Evolutionary conservation across 2,329 filamentous ascomycete genomes (phyloP), one percentile per base, ranked within the genome.

Genomic region (Fusarium hostae): DNA sequence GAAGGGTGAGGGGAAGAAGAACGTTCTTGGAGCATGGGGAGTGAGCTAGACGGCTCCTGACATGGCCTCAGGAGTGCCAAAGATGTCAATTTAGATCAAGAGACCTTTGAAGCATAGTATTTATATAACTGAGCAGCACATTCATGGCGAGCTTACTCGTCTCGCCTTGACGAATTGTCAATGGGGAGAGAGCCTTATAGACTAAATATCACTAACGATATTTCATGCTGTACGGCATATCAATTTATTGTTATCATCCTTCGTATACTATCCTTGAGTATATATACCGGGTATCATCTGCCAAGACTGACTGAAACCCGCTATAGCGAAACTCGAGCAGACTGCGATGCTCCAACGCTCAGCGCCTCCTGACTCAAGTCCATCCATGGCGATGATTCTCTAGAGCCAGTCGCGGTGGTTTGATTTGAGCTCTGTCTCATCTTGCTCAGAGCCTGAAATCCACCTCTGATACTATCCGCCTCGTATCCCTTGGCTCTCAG

Each of bases 401-500:
- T 16, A 11, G 24, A 26, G 4, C 13, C 61, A 16, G 37, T 13
- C 2, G 48, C 9, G 0, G 52, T 10, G 1, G 37, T 34, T 18
- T 56, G 52, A 13, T 45, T 57, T 32, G 70, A 71, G 9, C 24
- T 66, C 9, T 71, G 55, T 10, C 48, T 58, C 57, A 73, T 71
- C 26, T 62, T 73, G 9, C 44, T 66, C 52, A 73, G 24, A 0
- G 88, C 87, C 63, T 91, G 87, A 32, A 77, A 76, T 0, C 86
- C 86, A 12, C 84, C 85, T 26, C 80, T 77, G 26, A 88, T 71
- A 70, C 83, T 86, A 44, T 84, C 82, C 2, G 85, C 84, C 61
- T 82, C 80, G 28, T 83, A 78, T 0, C 84, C 86, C 68, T 85
- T 86, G 0, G 85, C 86, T 9, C 86, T 80, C 51, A 89, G 75